Conservation (phyloP, 495 filamentous ascomycete species). For the Xylaria nigripes region DNA sequence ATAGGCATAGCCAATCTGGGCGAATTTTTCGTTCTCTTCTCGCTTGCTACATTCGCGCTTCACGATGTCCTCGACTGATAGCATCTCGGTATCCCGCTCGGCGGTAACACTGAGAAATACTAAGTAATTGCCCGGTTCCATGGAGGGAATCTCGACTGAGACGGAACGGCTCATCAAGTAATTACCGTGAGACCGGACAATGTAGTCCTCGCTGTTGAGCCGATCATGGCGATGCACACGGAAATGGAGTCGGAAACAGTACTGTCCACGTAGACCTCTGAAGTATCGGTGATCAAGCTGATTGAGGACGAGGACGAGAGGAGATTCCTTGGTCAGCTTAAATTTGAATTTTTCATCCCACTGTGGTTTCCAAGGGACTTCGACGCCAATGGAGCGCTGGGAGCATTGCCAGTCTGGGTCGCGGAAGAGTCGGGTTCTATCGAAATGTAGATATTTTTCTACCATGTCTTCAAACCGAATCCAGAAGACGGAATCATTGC, state of each 20-base stretch:
- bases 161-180: slow-evolving; percentile 49
- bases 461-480: slow-evolving; percentile 74
- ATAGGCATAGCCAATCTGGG: slow-evolving; percentile 75
- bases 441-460: slow-evolving; percentile 74
- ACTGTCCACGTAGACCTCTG: slow-evolving; percentile 73
- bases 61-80: slow-evolving; percentile 64
- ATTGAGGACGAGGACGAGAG: slow-evolving; percentile 73
- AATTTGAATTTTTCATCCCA: slow-evolving; percentile 84
- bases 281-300: slow-evolving; percentile 88
- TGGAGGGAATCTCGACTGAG: slow-evolving; percentile 40
- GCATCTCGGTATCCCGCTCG: slow-evolving; percentile 43
- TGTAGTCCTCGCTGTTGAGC: slow-evolving; percentile 74
- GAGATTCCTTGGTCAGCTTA: slow-evolving; percentile 58
- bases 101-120: slow-evolving; percentile 77
- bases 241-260: slow-evolving; percentile 76
- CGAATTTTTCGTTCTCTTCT: slow-evolving; percentile 68
- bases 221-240: slow-evolving; percentile 60
- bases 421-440: slow-evolving; percentile 84
- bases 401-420: slow-evolving; percentile 70
- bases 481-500: slow-evolving; percentile 75
- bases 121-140: slow-evolving; percentile 74
- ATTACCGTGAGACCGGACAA: slow-evolving; percentile 74
- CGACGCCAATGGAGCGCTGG: slow-evolving; percentile 80
- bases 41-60: slow-evolving; percentile 55
- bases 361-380: slow-evolving; percentile 80